Conservation (phyloP, 148 eudicot genomes). For the Spergularia marina region DNA sequence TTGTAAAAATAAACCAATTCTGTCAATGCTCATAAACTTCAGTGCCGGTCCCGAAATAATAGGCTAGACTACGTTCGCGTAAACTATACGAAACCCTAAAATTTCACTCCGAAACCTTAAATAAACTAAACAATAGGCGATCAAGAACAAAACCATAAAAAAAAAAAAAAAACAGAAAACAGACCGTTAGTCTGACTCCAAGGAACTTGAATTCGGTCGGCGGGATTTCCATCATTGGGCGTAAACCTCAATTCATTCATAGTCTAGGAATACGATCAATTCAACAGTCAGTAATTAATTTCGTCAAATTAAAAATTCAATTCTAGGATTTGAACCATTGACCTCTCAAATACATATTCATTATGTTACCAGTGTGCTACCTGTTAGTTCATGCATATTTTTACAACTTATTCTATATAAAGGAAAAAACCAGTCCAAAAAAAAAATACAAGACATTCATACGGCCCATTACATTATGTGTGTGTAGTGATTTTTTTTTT, state of each 20-base stretch:
- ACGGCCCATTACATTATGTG: no score
- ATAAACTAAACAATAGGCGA: neutral
- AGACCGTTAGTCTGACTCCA: conserved; percentile 68
- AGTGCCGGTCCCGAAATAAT: neutral
- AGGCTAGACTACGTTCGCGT: neutral
- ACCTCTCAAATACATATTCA: no score
- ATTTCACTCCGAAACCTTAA: neutral
- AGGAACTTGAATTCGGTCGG: conserved; percentile 39
- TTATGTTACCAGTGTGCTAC: no score
- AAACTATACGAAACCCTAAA: neutral
- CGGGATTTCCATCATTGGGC: conserved; percentile 59
- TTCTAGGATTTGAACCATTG: neutral
- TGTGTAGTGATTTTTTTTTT: no score
- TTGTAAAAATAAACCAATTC: neutral
- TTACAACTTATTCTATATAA: no score
- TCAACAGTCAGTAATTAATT: neutral
- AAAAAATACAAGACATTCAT: no score
- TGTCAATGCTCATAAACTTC: neutral
- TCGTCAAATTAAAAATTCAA: neutral
- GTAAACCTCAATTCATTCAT: conserved; percentile 50
- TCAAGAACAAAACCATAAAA: neutral
- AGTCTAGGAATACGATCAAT: conserved; percentile 35
- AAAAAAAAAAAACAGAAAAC: neutral
- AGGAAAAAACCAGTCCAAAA: no score
- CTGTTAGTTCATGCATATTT: no score